These are phyloP conservation scores for Saxophila tyrrhenica DNA, from an alignment of 495 filamentous ascomycete species.

Conservation along the genomic window DNA sequence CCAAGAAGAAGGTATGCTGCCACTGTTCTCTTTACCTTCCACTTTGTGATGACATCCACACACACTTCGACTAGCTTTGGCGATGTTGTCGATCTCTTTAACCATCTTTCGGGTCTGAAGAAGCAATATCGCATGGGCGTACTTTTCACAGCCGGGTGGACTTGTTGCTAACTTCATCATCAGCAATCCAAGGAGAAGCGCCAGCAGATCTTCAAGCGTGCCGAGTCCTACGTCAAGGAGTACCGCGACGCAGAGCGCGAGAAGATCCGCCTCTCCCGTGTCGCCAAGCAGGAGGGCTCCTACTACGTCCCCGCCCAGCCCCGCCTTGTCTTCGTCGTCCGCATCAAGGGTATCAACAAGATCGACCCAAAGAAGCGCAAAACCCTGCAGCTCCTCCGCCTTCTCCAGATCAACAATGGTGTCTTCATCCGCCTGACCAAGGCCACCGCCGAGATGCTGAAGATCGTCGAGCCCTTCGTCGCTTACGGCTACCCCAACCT, in stretches of 20 bases:
- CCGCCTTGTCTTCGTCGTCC: conserved; percentile 95
- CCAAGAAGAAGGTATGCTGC: conserved; percentile 77
- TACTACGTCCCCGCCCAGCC: conserved; percentile 90
- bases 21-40: conserved; percentile 9
- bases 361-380: conserved; percentile 99
- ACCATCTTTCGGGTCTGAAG: conserved; percentile 99
- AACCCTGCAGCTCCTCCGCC: conserved; percentile 96
- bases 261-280: conserved; percentile 83
- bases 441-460: conserved; percentile 95
- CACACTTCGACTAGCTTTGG: conserved; percentile 74
- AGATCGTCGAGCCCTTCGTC: conserved; percentile 94
- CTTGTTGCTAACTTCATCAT: conserved; percentile 20
- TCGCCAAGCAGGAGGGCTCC: conserved; percentile 81
- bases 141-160: no score
- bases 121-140: conserved; percentile 14
- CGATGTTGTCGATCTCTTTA: conserved; percentile 91
- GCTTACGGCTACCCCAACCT: conserved; percentile 99
- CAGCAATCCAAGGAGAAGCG: conserved; percentile 97
- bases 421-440: conserved; percentile 96
- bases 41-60: conserved; percentile 65
- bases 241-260: conserved; percentile 97
- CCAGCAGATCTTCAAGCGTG: conserved; percentile 96
- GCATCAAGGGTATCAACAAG: conserved; percentile 99
- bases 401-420: conserved; percentile 99
- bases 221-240: conserved; percentile 98